phyloP scores from a whole-genome alignment of 257 asterid species.

The Lantana camara region DNA sequence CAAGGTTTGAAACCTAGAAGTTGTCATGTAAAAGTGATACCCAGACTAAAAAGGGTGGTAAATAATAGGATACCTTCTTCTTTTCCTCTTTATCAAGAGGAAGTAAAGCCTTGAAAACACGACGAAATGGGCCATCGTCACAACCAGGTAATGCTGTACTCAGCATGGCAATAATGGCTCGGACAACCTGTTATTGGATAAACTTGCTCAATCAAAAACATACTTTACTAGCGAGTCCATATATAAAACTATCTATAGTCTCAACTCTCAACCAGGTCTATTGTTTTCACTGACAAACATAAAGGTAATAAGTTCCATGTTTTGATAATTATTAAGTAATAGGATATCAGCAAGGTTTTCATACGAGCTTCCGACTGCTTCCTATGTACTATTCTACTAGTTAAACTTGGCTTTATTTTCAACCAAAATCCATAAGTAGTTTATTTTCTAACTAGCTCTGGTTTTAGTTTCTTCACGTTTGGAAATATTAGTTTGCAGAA shows the following conservation, averaged over 20 bases:
- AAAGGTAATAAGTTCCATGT: neutral
- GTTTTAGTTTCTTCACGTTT: neutral
- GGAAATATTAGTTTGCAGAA: neutral
- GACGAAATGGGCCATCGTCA: conserved; percentile 74
- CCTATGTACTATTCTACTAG: conserved; percentile 5
- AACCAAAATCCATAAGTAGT: neutral
- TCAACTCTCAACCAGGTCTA: conserved; percentile 1
- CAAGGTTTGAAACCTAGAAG: conserved; percentile 19
- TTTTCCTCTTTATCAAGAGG: conserved; percentile 85
- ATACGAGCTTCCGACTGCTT: neutral
- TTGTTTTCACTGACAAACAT: neutral
- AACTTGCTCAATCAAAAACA: conserved; percentile 33
- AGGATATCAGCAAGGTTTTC: neutral
- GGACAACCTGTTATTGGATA: conserved; percentile 60
- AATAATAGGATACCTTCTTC: conserved; percentile 61
- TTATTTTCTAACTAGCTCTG: neutral
- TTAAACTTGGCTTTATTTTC: neutral
- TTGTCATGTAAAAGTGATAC: conserved; percentile 14
- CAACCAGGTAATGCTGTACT: conserved; percentile 87
- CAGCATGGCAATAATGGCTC: conserved; percentile 82
- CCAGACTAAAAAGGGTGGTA: conserved; percentile 18
- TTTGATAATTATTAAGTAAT: conserved; percentile 5
- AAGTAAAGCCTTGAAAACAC: conserved; percentile 80
- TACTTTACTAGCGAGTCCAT: conserved; percentile 10
- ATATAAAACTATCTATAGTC: neutral